Conservation (phyloP, 371 early-diverging fungal species). For the Rhizopus microsporus region DNA sequence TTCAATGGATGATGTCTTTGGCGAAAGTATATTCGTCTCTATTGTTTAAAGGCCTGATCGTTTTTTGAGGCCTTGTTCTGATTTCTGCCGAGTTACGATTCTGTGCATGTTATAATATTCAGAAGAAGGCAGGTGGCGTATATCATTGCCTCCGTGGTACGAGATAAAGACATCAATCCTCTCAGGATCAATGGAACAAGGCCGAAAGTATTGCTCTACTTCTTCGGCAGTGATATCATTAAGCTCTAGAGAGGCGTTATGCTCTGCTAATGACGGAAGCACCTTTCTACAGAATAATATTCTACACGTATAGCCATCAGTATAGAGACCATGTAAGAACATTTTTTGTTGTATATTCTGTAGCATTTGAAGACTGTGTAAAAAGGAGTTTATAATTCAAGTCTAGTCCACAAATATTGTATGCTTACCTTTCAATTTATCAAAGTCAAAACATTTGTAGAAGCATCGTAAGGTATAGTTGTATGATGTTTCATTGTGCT, state of each 20-base stretch:
- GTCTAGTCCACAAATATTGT: not conserved
- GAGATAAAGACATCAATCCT: slow-evolving; percentile 7
- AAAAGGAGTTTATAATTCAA: not conserved
- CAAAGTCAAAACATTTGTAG: not conserved
- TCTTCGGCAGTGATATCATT: slow-evolving; percentile 2
- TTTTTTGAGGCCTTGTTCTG: slow-evolving; percentile 6
- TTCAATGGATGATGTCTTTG: slow-evolving; percentile 1
- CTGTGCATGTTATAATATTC: slow-evolving; percentile 10
- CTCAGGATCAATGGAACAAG: slow-evolving; percentile 7
- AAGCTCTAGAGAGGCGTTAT: slow-evolving; percentile 9
- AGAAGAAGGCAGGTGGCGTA: slow-evolving; percentile 6
- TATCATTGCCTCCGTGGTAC: slow-evolving; percentile 6
- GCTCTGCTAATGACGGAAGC: not conserved
- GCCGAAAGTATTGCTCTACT: slow-evolving; percentile 5
- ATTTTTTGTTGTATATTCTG: slow-evolving; percentile 3
- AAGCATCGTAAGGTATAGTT: not conserved
- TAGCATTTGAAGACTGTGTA: slow-evolving; percentile 2
- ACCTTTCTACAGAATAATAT: slow-evolving; percentile 2
- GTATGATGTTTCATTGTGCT: slow-evolving; percentile 3
- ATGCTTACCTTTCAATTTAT: not conserved
- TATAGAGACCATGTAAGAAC: too few relatives aligned
- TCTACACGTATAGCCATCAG: slow-evolving; percentile 9
- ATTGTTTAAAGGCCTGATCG: slow-evolving; percentile 1
- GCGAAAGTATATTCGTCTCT: slow-evolving; percentile 6
- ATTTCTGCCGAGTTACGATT: slow-evolving; percentile 4